Percentiles rank a stretch among this genome's conserved stretches.
phyloP scores from a whole-genome alignment of 1,284 basidiomycete species.

The Moniliophthora roreri region DNA sequence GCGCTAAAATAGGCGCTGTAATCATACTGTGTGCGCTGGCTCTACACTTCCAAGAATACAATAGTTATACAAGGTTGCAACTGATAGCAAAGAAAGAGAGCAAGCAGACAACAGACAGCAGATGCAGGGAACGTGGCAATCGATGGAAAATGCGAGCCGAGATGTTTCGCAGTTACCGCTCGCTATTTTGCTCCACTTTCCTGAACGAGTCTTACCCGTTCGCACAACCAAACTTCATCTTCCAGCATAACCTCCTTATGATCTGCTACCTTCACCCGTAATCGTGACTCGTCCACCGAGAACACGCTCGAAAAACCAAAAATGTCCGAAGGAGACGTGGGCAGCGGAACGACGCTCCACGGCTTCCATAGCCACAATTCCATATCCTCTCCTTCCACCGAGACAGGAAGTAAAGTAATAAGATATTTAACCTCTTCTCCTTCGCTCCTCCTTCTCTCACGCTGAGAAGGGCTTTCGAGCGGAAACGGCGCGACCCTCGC shows the following conservation, averaged over 20 bases:
- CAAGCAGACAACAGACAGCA: too few species aligned
- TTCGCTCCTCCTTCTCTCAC: background rate
- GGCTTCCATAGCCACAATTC: slow-evolving; percentile 4
- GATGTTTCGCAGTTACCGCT: too few species aligned
- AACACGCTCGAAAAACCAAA: background rate
- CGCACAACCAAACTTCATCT: slow-evolving; percentile 1
- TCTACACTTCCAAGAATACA: too few species aligned
- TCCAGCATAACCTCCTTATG: background rate
- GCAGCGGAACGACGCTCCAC: background rate
- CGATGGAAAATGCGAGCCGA: too few species aligned
- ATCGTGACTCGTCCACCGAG: background rate
- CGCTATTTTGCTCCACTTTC: too few species aligned
- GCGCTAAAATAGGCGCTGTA: too few species aligned
- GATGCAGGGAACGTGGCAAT: too few species aligned
- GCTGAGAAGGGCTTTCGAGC: background rate
- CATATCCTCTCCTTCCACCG: background rate
- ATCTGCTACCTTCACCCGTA: background rate
- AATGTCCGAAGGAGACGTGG: background rate
- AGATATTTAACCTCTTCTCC: background rate
- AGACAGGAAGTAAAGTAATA: background rate
- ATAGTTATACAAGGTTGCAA: too few species aligned
- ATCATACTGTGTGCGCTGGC: too few species aligned
- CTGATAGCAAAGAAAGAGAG: too few species aligned
- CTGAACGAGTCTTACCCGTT: background rate
- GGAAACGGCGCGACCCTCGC: background rate